Evolutionary conservation across 441 rosid genomes (phyloP).

Genomic region (Syzygium malaccense): DNA sequence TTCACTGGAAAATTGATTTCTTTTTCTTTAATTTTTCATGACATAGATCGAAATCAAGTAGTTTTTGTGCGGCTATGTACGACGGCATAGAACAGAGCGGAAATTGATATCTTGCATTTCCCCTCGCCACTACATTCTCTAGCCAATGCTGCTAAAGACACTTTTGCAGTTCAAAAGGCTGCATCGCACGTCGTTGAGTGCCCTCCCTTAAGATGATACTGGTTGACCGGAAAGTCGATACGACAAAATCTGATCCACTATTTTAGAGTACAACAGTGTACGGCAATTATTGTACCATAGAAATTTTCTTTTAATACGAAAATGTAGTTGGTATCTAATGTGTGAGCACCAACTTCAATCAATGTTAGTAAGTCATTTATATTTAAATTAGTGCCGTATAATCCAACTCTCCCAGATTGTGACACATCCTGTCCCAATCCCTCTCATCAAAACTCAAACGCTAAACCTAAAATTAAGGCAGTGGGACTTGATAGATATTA

Average conservation of each 20-base stretch:
- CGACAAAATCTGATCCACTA: too few species aligned
- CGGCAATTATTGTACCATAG: too few species aligned
- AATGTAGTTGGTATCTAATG: too few species aligned
- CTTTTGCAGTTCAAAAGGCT: too few species aligned
- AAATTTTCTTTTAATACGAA: too few species aligned
- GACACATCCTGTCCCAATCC: background rate
- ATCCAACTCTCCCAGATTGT: background rate
- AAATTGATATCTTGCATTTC: background rate
- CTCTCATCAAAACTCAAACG: background rate
- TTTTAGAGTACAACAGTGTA: background rate
- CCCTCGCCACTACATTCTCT: background rate
- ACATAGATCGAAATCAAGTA: background rate
- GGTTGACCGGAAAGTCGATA: background rate
- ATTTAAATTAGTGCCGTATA: background rate
- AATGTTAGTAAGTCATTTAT: background rate
- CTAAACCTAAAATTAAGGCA: background rate
- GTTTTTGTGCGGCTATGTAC: background rate
- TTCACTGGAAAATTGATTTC: background rate
- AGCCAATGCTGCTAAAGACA: too few species aligned
- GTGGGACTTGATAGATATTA: background rate
- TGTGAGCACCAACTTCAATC: background rate
- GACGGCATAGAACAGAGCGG: background rate
- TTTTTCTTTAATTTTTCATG: background rate
- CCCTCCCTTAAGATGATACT: fast-evolving
- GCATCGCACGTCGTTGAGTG: background rate